Evolutionary conservation across 345 rosid genomes (phyloP).

Genomic region (Sisymbrium altissimum): DNA sequence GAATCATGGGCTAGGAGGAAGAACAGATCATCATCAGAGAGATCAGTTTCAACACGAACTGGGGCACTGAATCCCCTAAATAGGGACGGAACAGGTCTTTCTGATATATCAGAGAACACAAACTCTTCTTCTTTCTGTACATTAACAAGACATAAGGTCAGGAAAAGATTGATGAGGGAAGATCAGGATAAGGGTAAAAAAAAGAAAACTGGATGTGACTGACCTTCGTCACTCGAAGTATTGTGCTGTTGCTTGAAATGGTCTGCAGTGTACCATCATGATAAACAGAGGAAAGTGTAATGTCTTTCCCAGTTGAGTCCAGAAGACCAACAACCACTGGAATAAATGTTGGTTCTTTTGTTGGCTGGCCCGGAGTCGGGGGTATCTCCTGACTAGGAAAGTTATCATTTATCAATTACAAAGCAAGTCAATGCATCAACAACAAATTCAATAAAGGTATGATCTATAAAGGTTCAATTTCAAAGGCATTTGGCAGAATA

Average conservation of each 20-base stretch:
- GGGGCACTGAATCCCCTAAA: conserved; percentile 94
- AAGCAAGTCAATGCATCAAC: conserved; percentile 11
- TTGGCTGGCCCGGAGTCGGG: conserved; percentile 83
- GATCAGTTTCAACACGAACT: conserved; percentile 82
- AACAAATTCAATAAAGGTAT: neutral
- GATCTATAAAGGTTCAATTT: neutral
- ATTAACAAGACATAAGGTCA: conserved; percentile 24
- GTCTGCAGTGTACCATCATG: conserved; percentile 60
- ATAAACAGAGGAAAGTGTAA: conserved; percentile 60
- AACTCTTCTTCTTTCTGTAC: conserved; percentile 93
- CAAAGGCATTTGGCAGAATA: neutral
- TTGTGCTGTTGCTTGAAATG: conserved; percentile 52
- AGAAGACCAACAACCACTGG: conserved; percentile 78
- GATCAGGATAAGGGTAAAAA: neutral
- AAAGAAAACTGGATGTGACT: neutral
- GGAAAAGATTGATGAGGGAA: neutral
- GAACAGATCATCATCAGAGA: conserved; percentile 67
- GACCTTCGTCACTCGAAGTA: conserved; percentile 87
- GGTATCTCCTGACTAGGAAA: conserved; percentile 77
- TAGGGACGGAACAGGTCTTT: conserved; percentile 84
- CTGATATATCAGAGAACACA: conserved; percentile 68
- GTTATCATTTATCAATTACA: conserved; percentile 5
- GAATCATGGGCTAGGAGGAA: conserved; percentile 96
- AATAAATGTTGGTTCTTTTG: conserved; percentile 89
- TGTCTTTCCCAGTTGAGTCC: conserved; percentile 78